Evolutionary conservation across 2,329 filamentous ascomycete genomes (phyloP), one percentile per base, ranked within the genome.

Genomic region (Phyllosticta capitalensis): DNA sequence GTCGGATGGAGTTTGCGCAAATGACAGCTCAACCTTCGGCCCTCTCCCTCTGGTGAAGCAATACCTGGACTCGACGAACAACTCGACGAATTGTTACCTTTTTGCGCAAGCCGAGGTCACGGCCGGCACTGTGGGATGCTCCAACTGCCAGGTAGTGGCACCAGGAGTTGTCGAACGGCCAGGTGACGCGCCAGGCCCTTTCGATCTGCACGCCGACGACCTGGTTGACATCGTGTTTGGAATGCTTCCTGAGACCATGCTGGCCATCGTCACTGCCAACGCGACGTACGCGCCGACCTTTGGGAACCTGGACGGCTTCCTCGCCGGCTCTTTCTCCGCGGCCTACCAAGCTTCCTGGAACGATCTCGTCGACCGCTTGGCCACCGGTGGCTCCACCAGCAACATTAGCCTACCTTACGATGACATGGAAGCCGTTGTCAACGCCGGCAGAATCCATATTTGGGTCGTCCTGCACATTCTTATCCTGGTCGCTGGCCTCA

Each of bases 301-400:
- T 17, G 38, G 9, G 10, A 58, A 58, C 12, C 26, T 58, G 10
- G 21, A 28, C 6, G 56, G 56, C 10, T 58, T 49, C n/a, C 17
- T 58, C 1, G 56, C 56, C 6, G 56, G 56, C 10, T 52, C 56
- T 10, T 58, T 54, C 12, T 21, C 52, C 4, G 56, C 52, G 5
- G 56, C 56, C 0, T 58, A 58, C 52, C 56, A 58, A n/a, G 56
- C 56, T 0, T 50, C 33, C 5, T 58, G 56, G 56, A 58, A 58
- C 52, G 56, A 58, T n/a, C 33, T 58, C 19, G 54, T 52, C 0
- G 56, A 58, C 51, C 56, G 56, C n/a, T 26, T 58, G 22, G 22
- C 19, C 20, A 19, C 12, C 10, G 50, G 2, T 2, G n/a, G 12
- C n/a, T 54, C 56, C 9, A n/a, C 21, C 9, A 58, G 28, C 12